These are phyloP conservation scores for Mycena indigotica DNA, from an alignment of 768 basidiomycete species.

Conservation along the genomic window DNA sequence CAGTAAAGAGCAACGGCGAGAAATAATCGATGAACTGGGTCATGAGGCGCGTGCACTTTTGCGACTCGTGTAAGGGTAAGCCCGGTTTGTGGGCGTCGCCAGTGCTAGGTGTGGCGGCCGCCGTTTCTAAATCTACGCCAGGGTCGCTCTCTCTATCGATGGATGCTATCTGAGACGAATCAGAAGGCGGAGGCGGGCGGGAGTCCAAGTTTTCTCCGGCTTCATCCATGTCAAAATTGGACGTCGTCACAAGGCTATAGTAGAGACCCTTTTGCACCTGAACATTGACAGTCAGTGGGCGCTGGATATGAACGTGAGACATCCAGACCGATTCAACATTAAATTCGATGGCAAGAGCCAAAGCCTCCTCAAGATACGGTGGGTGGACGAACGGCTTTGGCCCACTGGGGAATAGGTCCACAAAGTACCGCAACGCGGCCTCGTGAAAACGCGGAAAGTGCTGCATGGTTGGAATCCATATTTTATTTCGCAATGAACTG, in stretches of 20 bases:
- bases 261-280: slow-evolving; percentile 65
- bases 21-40: slow-evolving; percentile 62
- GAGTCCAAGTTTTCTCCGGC: slow-evolving; percentile 6
- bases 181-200: slow-evolving; percentile 9
- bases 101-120: slow-evolving; percentile 12
- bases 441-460: slow-evolving; percentile 56
- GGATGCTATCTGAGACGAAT: neutral
- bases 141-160: slow-evolving; percentile 10
- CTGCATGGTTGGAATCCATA: neutral
- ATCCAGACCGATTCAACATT: slow-evolving; percentile 45
- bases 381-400: slow-evolving; percentile 46
- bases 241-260: slow-evolving; percentile 63
- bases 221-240: slow-evolving; percentile 52
- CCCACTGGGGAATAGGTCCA: slow-evolving; percentile 51
- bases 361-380: slow-evolving; percentile 52
- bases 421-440: slow-evolving; percentile 44
- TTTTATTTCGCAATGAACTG: neutral
- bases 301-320: neutral
- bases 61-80: slow-evolving; percentile 34
- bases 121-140: slow-evolving; percentile 6
- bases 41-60: slow-evolving; percentile 54
- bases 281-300: slow-evolving; percentile 1
- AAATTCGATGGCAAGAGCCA: slow-evolving; percentile 53
- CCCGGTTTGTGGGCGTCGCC: slow-evolving; percentile 28
- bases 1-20: slow-evolving; percentile 72